Evolutionary conservation across 176 grass and related monocot species (phyloP), one percentile per base, ranked within the genome.

Genomic region (Oryza australiensis): DNA sequence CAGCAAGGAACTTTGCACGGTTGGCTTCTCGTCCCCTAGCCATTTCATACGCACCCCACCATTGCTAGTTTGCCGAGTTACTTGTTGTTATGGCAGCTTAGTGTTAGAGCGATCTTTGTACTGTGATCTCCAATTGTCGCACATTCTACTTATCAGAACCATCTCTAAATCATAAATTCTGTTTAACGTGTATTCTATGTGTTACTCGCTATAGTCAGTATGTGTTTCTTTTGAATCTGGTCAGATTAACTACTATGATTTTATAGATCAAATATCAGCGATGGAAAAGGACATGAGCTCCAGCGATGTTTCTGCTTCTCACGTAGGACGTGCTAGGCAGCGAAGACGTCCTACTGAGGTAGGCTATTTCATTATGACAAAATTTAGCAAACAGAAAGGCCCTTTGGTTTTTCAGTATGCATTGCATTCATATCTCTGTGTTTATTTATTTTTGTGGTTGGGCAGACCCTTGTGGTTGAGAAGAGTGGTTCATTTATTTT

Each of bases 231-330:
- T 22, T 34, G 11, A 82, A 67, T 73, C n/a, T 38, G 28, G n/a
- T 78, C 37, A 73, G 38, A 66, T 27, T 37, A 5, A 68, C 37
- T 64, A 15, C 66, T 41, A 10, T 26, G 32, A 37, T 24, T 84
- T 43, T 57, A 27, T 77, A 93, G 72, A 42, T 93, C 70, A 12
- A 28, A 38, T 77, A 87, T 49, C 46, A 48, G 76, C 51, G 16
- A 94, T 94, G 92, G 86, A 91, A 84, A 84, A 75, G 66, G 86
- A 92, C 55, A 62, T 51, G 8, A 84, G 83, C 62, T 87, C 77
- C 26, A 70, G 81, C 9, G 76, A 89, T 26, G 69, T 37, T 84
- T 84, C 86, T 70, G 26, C 76, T 59, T 86, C 71, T 77, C 77
- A 89, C 51, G 68, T 57, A 28, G 89, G 89, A 12, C 86, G 92